phyloP scores from a whole-genome alignment of 1,284 basidiomycete genomes.

The Ceratobasidium sp. region DNA sequence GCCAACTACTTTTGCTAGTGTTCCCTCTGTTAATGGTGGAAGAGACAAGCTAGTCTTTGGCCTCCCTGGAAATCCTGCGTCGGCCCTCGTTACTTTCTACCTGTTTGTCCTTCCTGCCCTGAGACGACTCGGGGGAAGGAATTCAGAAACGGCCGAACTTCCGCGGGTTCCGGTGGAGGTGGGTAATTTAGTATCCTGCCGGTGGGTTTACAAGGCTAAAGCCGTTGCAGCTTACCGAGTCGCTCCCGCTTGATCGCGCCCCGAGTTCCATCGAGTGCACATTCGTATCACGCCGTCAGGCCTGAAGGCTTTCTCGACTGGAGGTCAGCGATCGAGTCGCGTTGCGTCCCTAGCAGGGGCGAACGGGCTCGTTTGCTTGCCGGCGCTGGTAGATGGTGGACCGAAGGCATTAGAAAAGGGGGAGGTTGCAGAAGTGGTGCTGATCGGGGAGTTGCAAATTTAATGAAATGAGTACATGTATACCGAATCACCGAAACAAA shows the following conservation, averaged over 20 bases:
- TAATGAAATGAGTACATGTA: background rate
- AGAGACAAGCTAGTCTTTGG: conserved; percentile 74
- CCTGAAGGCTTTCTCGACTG: conserved; percentile 76
- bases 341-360: conserved; percentile 78
- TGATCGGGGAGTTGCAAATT: conserved; percentile 69
- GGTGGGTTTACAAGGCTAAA: background rate
- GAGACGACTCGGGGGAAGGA: conserved; percentile 74
- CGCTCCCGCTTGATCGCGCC: conserved; percentile 74
- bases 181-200: conserved; percentile 42
- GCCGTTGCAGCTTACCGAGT: conserved; percentile 57
- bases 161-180: conserved; percentile 73
- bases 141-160: conserved; percentile 60
- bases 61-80: conserved; percentile 87
- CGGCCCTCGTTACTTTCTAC: conserved; percentile 86
- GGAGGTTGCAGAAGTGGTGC: conserved; percentile 61
- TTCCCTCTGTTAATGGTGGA: conserved; percentile 53
- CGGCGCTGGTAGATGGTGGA: conserved; percentile 53
- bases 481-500: background rate
- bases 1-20: conserved; percentile 85
- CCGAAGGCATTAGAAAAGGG: conserved; percentile 58
- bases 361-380: conserved; percentile 77
- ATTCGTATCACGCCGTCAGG: conserved; percentile 56
- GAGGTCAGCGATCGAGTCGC: conserved; percentile 82
- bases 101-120: conserved; percentile 84
- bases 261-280: conserved; percentile 81